Evolutionary conservation across 225 moss, liverwort and hornwort genomes (phyloP), one percentile per base, ranked within the genome.

Genomic region (Physcomitrium patens): DNA sequence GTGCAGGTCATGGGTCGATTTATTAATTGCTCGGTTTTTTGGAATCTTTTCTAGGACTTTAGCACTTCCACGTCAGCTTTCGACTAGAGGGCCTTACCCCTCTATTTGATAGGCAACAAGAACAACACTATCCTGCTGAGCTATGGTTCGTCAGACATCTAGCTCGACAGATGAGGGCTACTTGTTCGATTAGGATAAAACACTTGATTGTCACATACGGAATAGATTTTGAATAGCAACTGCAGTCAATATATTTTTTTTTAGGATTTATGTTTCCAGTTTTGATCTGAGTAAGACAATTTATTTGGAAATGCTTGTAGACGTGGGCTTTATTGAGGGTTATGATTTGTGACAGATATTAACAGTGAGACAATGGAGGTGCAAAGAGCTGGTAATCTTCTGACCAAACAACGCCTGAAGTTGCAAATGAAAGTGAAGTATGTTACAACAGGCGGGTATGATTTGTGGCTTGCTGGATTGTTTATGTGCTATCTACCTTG

Each of bases 171-270:
- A 50, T 27, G 73, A 57, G 52, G 31, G 64, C 64, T 60, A 70
- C 45, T 63, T 78, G 74, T 44, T 50, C 46, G 15, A 43, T 44
- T 23, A 1, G 50, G 69, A 51, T 28, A 7, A 46, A 46, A 65
- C 48, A 37, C 51, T 69, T 24, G 31, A 69, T 65, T 74, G 56
- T 27, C n/a, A 27, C 69, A 50, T 47, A 22, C 7, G 49, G 48
- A 68, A 16, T 7, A 19, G 0, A 41, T 47, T 58, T 11, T 14
- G 24, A 55, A 47, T 62, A 31, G 45, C 2, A 46, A 61, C 52
- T 60, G 72, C 31, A 37, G 31, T 37, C 31, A 37, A 37, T 37
- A 37, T 37, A 37, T 37, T 1, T 1, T 7, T 37, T 4, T 4
- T 37, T 0, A 37, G 4, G 31, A 37, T 37, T 4, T 7, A 37